Percentiles rank a stretch among this genome's conserved stretches.
These are phyloP conservation scores for Penicillium paradoxum DNA, from an alignment of 495 filamentous ascomycete genomes.

Conservation along the genomic window DNA sequence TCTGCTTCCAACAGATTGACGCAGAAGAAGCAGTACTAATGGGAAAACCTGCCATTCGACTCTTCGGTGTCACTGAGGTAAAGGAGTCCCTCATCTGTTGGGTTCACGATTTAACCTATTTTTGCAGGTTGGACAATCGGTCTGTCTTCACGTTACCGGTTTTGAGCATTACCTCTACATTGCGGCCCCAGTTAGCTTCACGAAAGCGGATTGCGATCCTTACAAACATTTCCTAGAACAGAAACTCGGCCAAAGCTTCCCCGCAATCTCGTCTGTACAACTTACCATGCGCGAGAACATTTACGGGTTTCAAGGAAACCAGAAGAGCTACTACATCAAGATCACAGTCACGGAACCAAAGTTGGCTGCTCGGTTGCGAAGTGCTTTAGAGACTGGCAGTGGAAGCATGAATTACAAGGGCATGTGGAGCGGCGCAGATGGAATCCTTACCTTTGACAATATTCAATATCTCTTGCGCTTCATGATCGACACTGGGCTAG, in stretches of 20 bases:
- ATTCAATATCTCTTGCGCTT: conserved; percentile 94
- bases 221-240: conserved; percentile 75
- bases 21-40: conserved; percentile 77
- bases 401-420: conserved; percentile 73
- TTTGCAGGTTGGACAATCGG: conserved; percentile 73
- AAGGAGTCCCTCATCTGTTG: neutral
- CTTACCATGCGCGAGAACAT: conserved; percentile 82
- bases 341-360: conserved; percentile 88
- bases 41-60: conserved; percentile 68
- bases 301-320: conserved; percentile 87
- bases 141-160: conserved; percentile 88
- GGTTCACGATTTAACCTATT: neutral
- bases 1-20: conserved; percentile 95
- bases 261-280: conserved; percentile 65
- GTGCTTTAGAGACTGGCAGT: conserved; percentile 62
- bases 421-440: conserved; percentile 72
- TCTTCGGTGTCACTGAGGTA: conserved; percentile 98
- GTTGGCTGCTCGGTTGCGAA: conserved; percentile 66
- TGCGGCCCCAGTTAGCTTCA: conserved; percentile 78
- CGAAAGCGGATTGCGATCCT: conserved; percentile 63
- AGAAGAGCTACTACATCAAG: conserved; percentile 87
- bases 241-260: conserved; percentile 59
- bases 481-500: conserved; percentile 92
- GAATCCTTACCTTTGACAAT: conserved; percentile 83
- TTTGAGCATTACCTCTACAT: conserved; percentile 97